These are phyloP conservation scores for Solanum paucissectum DNA, from an alignment of 257 asterid genomes.

Conservation along the genomic window DNA sequence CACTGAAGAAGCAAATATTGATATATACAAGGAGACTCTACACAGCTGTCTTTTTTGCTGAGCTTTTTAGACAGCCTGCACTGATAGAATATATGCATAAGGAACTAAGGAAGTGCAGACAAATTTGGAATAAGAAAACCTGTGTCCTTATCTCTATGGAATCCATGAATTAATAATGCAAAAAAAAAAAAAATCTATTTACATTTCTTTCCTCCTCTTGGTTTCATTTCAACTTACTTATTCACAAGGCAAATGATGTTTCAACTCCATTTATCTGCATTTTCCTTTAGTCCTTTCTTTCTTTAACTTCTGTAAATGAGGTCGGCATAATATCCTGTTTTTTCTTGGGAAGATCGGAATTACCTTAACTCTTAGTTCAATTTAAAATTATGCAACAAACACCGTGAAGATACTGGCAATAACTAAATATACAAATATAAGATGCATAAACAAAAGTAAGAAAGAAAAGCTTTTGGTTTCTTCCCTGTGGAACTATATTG, in stretches of 20 bases:
- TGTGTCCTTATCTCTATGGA: background rate
- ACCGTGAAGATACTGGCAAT: background rate
- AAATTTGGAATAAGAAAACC: background rate
- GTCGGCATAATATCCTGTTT: background rate
- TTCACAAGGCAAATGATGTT: background rate
- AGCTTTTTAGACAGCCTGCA: background rate
- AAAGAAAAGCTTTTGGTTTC: background rate
- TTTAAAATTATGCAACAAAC: background rate
- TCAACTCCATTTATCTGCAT: background rate
- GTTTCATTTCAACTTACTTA: background rate
- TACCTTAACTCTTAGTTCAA: background rate
- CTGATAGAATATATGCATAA: background rate
- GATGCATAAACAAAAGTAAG: background rate
- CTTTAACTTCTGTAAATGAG: background rate
- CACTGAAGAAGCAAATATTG: background rate
- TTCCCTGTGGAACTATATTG: background rate
- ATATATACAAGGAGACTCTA: background rate
- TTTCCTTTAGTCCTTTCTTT: background rate
- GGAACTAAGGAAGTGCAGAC: background rate
- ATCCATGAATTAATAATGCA: background rate
- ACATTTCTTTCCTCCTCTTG: background rate
- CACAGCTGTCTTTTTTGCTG: background rate
- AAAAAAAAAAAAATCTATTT: background rate
- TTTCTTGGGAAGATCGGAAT: background rate
- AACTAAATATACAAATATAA: background rate